These are phyloP conservation scores for Boletus rufocinnamomeus DNA, from an alignment of 768 basidiomycete genomes.

Conservation along the genomic window DNA sequence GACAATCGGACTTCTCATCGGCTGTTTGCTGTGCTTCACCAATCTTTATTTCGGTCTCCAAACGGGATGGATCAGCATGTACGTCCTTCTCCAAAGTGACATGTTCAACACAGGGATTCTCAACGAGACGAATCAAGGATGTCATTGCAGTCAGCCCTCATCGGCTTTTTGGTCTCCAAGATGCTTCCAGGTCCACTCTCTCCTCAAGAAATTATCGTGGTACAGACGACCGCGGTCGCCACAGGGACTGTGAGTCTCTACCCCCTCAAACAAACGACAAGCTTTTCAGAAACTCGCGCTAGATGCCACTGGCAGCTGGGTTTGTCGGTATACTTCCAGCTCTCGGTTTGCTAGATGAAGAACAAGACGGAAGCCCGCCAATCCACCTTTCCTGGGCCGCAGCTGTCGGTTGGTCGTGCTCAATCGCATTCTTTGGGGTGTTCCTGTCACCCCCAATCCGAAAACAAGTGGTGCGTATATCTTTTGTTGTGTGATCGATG, in stretches of 20 bases:
- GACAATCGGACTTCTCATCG: slow-evolving; percentile 76
- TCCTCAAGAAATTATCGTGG: slow-evolving; percentile 91
- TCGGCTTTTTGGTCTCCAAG: slow-evolving; percentile 85
- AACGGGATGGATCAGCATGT: slow-evolving; percentile 92
- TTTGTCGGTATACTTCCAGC: slow-evolving; percentile 96
- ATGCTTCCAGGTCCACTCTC: slow-evolving; percentile 71
- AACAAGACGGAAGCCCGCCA: slow-evolving; percentile 74
- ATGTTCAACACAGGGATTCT: not conserved
- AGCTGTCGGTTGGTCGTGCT: slow-evolving; percentile 84
- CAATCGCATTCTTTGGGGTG: slow-evolving; percentile 97
- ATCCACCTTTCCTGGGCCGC: slow-evolving; percentile 73
- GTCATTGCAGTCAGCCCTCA: slow-evolving; percentile 92
- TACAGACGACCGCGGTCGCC: slow-evolving; percentile 95
- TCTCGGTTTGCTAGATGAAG: slow-evolving; percentile 70
- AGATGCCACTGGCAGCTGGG: slow-evolving; percentile 84
- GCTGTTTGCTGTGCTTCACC: slow-evolving; percentile 87
- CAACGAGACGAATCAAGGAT: slow-evolving; percentile 58
- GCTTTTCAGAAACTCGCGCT: not conserved
- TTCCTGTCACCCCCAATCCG: slow-evolving; percentile 94
- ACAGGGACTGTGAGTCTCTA: slow-evolving; percentile 61
- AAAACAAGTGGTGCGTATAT: slow-evolving; percentile 79
- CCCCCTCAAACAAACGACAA: not conserved
- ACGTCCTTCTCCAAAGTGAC: slow-evolving; percentile 21
- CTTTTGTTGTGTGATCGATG: not conserved
- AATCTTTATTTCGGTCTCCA: slow-evolving; percentile 88